Percentiles rank a stretch among this genome's conserved stretches.
Conservation (phyloP, 148 eudicot genomes). For the Arbutus unedo region DNA sequence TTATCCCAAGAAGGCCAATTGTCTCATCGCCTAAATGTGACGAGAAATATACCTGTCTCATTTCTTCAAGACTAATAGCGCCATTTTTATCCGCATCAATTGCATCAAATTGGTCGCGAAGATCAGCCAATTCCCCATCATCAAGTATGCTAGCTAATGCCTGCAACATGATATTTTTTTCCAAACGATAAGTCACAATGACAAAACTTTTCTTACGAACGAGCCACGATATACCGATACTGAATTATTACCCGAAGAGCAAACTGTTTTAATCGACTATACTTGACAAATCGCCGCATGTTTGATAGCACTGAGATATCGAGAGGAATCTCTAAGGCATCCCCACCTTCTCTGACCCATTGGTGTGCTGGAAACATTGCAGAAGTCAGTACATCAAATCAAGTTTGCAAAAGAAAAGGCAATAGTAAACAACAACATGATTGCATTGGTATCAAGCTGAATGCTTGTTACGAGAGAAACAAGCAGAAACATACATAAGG, state of each 20-base stretch:
- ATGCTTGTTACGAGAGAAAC: constrained; percentile 10
- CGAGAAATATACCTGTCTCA: constrained; percentile 69
- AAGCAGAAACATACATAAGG: constrained; percentile 64
- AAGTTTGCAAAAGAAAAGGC: background rate
- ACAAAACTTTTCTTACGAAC: background rate
- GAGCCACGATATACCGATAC: background rate
- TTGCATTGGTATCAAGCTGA: background rate
- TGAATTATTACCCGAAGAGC: constrained; percentile 72
- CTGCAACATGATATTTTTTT: constrained; percentile 31
- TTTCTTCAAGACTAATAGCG: constrained; percentile 87
- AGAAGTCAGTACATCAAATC: constrained; percentile 10
- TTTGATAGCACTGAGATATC: constrained; percentile 87
- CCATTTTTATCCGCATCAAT: constrained; percentile 94
- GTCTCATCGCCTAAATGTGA: background rate
- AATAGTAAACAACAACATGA: background rate
- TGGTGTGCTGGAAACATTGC: constrained; percentile 63
- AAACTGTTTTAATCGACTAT: constrained; percentile 88
- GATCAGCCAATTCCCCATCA: constrained; percentile 72
- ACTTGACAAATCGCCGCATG: constrained; percentile 91
- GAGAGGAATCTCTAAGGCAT: constrained; percentile 88
- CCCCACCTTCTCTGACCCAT: constrained; percentile 98
- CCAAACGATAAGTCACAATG: background rate
- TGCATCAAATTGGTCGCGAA: constrained; percentile 92
- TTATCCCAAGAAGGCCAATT: background rate
- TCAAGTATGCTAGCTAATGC: constrained; percentile 88